phyloP scores from a whole-genome alignment of 805 yeast species.

The Candida pini region DNA sequence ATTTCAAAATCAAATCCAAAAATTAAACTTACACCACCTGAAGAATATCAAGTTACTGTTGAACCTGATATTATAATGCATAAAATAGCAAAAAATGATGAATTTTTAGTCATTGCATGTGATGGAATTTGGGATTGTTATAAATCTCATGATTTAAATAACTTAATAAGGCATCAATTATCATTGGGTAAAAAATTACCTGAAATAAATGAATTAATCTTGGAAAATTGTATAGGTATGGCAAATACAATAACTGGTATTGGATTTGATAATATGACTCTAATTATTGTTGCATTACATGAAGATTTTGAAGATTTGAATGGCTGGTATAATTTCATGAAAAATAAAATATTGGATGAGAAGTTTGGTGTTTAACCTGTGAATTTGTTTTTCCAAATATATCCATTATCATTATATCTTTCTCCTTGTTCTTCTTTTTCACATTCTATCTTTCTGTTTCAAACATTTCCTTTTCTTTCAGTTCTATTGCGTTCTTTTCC shows the following conservation, averaged over 20 bases:
- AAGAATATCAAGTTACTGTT: constrained; percentile 74
- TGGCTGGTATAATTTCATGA: constrained; percentile 56
- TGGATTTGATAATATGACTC: constrained; percentile 80
- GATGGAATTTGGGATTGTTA: constrained; percentile 82
- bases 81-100: constrained; percentile 42
- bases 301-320: constrained; percentile 32
- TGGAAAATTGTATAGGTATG: constrained; percentile 63
- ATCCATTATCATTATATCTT: background rate
- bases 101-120: constrained; percentile 69
- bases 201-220: constrained; percentile 50
- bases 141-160: constrained; percentile 49
- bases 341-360: constrained; percentile 31
- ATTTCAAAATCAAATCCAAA: constrained; percentile 12
- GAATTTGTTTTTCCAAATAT: background rate
- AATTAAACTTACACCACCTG: constrained; percentile 41
- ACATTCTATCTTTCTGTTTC: background rate
- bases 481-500: background rate
- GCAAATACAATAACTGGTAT: constrained; percentile 72
- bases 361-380: constrained; percentile 23
- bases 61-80: constrained; percentile 72
- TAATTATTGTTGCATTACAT: constrained; percentile 62
- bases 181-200: constrained; percentile 52
- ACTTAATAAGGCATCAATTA: constrained; percentile 51
- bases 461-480: background rate
- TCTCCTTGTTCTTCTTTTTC: background rate